phyloP scores from a whole-genome alignment of 257 asterid species.

The Leonotis leonurus region DNA sequence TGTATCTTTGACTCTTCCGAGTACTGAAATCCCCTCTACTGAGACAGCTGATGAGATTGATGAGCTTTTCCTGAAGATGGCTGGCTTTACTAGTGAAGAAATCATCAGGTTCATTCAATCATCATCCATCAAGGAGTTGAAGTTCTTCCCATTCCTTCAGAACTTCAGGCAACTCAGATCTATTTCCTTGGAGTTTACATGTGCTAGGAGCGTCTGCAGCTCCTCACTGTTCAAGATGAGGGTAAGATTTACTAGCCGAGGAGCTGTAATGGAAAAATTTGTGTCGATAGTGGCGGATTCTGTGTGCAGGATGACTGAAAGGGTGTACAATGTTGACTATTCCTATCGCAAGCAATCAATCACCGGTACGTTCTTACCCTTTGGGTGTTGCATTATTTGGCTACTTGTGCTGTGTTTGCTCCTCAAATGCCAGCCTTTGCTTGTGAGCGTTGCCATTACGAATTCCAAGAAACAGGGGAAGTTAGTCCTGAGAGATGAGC shows the following conservation, averaged over 20 bases:
- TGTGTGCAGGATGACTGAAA: not conserved
- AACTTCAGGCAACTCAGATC: constrained; percentile 22
- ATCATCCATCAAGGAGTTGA: constrained; percentile 6
- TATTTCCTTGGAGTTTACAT: constrained; percentile 19
- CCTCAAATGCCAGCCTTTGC: constrained; percentile 8
- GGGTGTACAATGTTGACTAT: not conserved
- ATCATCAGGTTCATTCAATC: constrained; percentile 7
- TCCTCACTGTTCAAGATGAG: constrained; percentile 11
- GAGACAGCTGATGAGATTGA: not conserved
- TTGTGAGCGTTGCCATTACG: constrained; percentile 2
- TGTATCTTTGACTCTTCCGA: constrained; percentile 6
- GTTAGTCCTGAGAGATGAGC: constrained; percentile 4
- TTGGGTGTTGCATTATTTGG: constrained; percentile 3
- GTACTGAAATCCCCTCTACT: not conserved
- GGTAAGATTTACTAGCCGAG: not conserved
- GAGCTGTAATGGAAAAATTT: not conserved
- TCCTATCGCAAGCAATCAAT: not conserved
- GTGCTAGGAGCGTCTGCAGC: not conserved
- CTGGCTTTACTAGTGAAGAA: constrained; percentile 3
- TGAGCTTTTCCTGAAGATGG: not conserved
- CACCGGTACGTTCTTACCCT: not conserved
- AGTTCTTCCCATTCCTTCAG: constrained; percentile 14
- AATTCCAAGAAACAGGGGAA: not conserved
- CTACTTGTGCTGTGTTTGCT: constrained; percentile 5
- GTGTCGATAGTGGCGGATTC: constrained; percentile 4